phyloP scores from a whole-genome alignment of 208 protist genomes.

The Acanthamoeba lenticulata region DNA sequence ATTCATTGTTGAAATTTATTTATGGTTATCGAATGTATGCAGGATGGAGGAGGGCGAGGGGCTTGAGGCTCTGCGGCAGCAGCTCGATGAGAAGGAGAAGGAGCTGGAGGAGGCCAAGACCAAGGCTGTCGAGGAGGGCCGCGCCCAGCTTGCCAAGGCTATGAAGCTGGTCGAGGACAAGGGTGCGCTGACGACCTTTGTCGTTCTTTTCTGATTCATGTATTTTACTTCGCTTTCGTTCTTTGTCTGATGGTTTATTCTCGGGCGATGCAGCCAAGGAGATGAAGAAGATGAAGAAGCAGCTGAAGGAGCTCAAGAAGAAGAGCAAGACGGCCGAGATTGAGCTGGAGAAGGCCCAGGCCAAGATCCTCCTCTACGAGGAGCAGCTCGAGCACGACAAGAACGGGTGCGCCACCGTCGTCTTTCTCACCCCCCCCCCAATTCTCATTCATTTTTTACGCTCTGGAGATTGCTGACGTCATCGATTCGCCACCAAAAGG shows the following conservation, averaged over 20 bases:
- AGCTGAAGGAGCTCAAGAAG: slow-evolving; percentile 22
- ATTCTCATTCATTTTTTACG: neutral
- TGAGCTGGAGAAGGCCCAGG: neutral
- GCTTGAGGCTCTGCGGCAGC: neutral
- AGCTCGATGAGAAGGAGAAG: slow-evolving; percentile 43
- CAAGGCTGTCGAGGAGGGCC: neutral
- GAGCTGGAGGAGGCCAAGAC: slow-evolving; percentile 22
- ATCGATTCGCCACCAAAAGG: neutral
- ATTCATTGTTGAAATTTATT: neutral
- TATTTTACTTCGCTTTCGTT: neutral
- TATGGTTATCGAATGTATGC: neutral
- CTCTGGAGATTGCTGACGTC: neutral
- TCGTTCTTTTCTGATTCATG: no score
- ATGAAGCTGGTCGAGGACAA: slow-evolving; percentile 8
- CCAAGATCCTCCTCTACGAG: neutral
- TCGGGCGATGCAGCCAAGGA: neutral
- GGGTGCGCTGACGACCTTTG: neutral
- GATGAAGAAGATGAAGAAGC: slow-evolving; percentile 42
- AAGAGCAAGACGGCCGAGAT: slow-evolving; percentile 22
- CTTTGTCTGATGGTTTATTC: neutral
- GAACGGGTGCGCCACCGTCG: neutral
- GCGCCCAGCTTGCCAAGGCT: neutral
- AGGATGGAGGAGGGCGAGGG: slow-evolving; percentile 20
- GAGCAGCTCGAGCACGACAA: neutral
- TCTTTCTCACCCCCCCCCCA: neutral